Evolutionary conservation across 441 rosid species (phyloP).

Genomic region (Oxalis stricta): DNA sequence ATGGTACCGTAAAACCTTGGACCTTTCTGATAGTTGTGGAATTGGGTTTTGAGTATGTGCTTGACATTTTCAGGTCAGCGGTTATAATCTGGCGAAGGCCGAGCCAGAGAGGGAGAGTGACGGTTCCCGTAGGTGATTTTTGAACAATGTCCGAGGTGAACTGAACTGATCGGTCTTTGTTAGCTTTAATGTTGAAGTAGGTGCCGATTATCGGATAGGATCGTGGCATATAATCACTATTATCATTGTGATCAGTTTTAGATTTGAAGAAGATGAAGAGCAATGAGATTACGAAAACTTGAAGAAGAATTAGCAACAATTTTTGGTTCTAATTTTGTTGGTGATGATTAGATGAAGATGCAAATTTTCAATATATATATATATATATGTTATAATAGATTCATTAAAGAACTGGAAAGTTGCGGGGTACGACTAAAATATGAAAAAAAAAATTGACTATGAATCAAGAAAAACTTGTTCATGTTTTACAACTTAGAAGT

Average conservation of each 20-base stretch:
- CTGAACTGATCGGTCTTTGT: conserved; percentile 22
- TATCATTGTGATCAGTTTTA: not conserved
- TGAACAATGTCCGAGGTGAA: conserved; percentile 35
- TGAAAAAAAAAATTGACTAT: no score
- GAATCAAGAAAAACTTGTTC: no score
- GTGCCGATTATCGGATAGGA: conserved; percentile 53
- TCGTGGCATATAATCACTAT: conserved; percentile 13
- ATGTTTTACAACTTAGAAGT: no score
- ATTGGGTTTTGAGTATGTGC: conserved; percentile 47
- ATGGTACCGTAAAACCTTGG: conserved; percentile 7
- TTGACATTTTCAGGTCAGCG: conserved; percentile 52
- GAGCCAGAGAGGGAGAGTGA: conserved; percentile 17
- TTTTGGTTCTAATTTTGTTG: no score
- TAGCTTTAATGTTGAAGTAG: conserved; percentile 15
- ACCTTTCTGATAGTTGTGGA: conserved; percentile 39
- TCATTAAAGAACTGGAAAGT: no score
- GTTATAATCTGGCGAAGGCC: conserved; percentile 27
- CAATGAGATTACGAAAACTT: conserved; percentile 12
- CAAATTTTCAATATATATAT: no score
- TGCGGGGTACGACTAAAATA: no score
- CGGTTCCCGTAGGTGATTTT: conserved; percentile 32
- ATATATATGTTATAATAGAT: no score
- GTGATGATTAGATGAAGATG: no score
- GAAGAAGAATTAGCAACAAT: no score
- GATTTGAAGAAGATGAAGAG: conserved; percentile 8